Evolutionary conservation across 2,329 filamentous ascomycete species (phyloP).

Genomic region (Talaromyces sp.): DNA sequence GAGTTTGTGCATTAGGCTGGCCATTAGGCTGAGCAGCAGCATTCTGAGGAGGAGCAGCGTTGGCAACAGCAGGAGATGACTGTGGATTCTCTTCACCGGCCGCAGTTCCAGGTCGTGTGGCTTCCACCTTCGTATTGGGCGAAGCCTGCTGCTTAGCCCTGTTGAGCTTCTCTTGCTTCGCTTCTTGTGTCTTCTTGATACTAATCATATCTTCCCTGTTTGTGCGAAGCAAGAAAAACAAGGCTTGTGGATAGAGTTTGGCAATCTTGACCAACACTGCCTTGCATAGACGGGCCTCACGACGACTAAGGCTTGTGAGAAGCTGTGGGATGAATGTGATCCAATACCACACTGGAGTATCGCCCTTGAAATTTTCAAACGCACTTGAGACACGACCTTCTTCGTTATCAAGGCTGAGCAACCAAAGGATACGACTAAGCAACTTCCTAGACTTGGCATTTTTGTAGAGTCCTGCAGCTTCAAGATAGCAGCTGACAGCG

Average conservation of each 20-base stretch:
- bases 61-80: conserved; percentile 45
- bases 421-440: conserved; percentile 88
- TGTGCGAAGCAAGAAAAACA: conserved; percentile 93
- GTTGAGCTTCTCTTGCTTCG: conserved; percentile 57
- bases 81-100: conserved; percentile 44
- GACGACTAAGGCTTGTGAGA: conserved; percentile 83
- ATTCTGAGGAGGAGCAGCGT: conserved; percentile 37
- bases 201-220: conserved; percentile 89
- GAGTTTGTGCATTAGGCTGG: conserved; percentile 23
- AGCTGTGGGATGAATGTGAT: conserved; percentile 98
- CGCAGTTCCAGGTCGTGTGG: conserved; percentile 42
- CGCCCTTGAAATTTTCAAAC: conserved; percentile 95
- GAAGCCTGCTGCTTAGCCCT: conserved; percentile 59
- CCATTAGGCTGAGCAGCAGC: conserved; percentile 23
- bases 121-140: conserved; percentile 34
- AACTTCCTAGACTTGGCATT: conserved; percentile 94
- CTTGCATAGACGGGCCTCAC: conserved; percentile 83
- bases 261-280: conserved; percentile 88
- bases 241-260: conserved; percentile 88
- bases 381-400: conserved; percentile 78
- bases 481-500: conserved; percentile 91
- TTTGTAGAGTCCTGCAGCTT: conserved; percentile 95
- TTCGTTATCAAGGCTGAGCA: conserved; percentile 87
- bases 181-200: conserved; percentile 82
- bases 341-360: conserved; percentile 99